phyloP scores from a whole-genome alignment of 2,329 filamentous ascomycete genomes.

The Hypoxylon sp. region DNA sequence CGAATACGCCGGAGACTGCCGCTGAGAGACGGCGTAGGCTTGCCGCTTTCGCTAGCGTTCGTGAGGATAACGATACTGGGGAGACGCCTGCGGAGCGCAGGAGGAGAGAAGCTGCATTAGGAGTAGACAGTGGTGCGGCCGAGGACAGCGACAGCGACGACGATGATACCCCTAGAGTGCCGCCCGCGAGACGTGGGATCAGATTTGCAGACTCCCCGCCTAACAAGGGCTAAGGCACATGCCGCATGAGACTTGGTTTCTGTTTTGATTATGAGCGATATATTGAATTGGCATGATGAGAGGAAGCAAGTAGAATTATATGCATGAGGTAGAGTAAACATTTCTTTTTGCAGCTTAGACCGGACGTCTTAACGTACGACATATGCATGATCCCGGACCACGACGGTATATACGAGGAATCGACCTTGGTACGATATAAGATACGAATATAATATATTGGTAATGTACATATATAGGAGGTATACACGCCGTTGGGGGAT shows the following conservation, averaged over 20 bases:
- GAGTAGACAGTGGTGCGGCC: conserved; percentile 63
- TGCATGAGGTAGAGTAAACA: conserved; percentile 32
- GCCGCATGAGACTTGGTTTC: conserved; percentile 14
- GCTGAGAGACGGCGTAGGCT: conserved; percentile 78
- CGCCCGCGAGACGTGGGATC: conserved; percentile 69
- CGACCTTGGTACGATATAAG: conserved; percentile 1
- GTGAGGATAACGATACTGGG: conserved; percentile 62
- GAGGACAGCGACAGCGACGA: conserved; percentile 70
- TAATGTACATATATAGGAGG: neutral
- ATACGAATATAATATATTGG: neutral
- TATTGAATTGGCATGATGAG: conserved; percentile 20
- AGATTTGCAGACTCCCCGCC: conserved; percentile 69
- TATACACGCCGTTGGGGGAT: neutral
- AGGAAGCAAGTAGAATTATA: conserved; percentile 15
- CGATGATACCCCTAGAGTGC: conserved; percentile 69
- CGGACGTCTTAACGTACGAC: conserved; percentile 8
- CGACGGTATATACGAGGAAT: conserved; percentile 24
- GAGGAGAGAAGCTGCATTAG: conserved; percentile 80
- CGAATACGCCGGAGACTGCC: conserved; percentile 73
- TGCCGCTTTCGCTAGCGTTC: conserved; percentile 64
- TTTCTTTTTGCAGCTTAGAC: conserved; percentile 23
- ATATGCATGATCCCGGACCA: neutral
- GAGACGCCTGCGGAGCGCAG: conserved; percentile 84
- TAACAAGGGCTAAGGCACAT: conserved; percentile 44
- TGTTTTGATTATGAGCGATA: conserved; percentile 12